Conservation (phyloP, 441 rosid species). For the Brassica hybrid region DNA sequence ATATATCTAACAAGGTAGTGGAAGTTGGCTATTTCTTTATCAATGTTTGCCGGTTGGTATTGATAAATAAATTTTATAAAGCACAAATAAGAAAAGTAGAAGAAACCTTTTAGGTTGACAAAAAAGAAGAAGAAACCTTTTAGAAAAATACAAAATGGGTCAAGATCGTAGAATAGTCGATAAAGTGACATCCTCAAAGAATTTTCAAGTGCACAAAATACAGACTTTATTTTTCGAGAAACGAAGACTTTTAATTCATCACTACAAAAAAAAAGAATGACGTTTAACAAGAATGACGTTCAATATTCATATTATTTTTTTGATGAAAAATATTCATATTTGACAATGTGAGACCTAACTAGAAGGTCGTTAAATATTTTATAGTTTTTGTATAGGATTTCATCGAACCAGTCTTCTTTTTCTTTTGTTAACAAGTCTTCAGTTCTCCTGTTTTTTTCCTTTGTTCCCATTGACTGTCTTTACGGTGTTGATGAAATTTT, state of each 20-base stretch:
- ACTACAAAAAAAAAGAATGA: not conserved
- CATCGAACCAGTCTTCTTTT: not conserved
- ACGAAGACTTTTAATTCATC: slow-evolving; percentile 7
- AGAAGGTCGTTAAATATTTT: not conserved
- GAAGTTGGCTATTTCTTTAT: too few relatives aligned
- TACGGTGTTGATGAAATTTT: not conserved
- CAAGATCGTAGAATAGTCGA: too few relatives aligned
- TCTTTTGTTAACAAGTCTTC: not conserved
- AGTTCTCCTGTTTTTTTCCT: not conserved
- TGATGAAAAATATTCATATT: not conserved
- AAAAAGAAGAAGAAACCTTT: too few relatives aligned
- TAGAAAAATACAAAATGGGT: too few relatives aligned
- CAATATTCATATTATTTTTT: not conserved
- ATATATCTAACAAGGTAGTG: too few relatives aligned
- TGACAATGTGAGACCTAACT: not conserved
- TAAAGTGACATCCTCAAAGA: too few relatives aligned
- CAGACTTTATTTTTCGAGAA: slow-evolving; percentile 4
- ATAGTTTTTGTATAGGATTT: not conserved
- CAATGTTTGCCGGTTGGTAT: too few relatives aligned
- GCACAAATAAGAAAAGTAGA: too few relatives aligned
- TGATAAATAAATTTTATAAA: too few relatives aligned
- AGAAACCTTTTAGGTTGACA: too few relatives aligned
- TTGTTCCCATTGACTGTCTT: not conserved
- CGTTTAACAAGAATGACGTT: not conserved
- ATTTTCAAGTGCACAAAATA: slow-evolving; percentile 14